Percentiles rank a stretch among this genome's conserved stretches.
Conservation (phyloP, 2,329 filamentous ascomycete species). For the Exophiala bonariae region DNA sequence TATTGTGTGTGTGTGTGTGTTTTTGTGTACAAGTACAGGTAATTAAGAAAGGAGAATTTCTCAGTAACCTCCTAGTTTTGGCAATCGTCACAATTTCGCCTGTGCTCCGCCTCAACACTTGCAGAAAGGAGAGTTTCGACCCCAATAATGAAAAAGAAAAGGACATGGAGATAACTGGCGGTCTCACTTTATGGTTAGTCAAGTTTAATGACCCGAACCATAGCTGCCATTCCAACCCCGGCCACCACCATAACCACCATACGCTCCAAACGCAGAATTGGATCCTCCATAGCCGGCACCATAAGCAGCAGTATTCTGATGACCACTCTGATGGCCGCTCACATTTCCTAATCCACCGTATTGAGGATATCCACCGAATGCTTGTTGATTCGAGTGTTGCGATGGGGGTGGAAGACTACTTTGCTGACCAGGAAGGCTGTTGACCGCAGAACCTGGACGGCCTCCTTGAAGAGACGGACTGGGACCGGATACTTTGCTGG, state of each 20-base stretch:
- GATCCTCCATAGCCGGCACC: constrained; percentile 25
- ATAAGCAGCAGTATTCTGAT: constrained; percentile 24
- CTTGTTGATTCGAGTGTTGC: constrained; percentile 39
- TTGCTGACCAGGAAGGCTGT: constrained; percentile 53
- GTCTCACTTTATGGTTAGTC: neutral
- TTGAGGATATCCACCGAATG: constrained; percentile 30
- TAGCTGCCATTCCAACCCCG: constrained; percentile 26
- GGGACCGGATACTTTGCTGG: constrained; percentile 58
- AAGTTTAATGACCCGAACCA: constrained; percentile 23
- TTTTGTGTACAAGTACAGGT: constrained; percentile 24
- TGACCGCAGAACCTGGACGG: constrained; percentile 63
- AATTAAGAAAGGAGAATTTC: constrained; percentile 11
- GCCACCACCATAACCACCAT: constrained; percentile 25
- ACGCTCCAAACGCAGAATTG: constrained; percentile 27
- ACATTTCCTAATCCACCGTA: constrained; percentile 24
- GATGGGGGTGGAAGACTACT: constrained; percentile 25
- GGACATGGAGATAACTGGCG: constrained; percentile 6
- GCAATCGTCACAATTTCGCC: constrained; percentile 18
- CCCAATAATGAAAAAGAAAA: constrained; percentile 20
- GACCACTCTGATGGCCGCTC: constrained; percentile 21
- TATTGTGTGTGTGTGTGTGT: neutral
- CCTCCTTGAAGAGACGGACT: constrained; percentile 63
- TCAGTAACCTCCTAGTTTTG: constrained; percentile 10
- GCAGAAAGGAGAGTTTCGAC: constrained; percentile 17
- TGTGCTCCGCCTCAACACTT: constrained; percentile 1